Percentiles rank a stretch among this genome's conserved stretches.
phyloP scores from a whole-genome alignment of 495 filamentous ascomycete genomes.

The Clohesyomyces aquaticus region DNA sequence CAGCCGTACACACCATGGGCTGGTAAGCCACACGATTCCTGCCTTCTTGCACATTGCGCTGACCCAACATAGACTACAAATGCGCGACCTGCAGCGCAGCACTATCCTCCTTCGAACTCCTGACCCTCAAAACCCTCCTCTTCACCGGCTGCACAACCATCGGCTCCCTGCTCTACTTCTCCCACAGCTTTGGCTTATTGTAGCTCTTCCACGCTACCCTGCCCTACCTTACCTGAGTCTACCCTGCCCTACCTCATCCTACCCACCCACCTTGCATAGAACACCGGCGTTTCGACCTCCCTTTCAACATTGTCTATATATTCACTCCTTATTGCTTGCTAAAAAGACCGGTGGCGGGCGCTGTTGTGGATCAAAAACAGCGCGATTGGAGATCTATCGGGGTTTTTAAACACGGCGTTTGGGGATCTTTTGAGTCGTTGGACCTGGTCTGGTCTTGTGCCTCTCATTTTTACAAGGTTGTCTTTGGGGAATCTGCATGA shows the following conservation, averaged over 20 bases:
- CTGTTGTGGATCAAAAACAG: conserved; percentile 2
- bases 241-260: too few relatives aligned
- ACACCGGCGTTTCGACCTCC: conserved; percentile 11
- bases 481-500: too few relatives aligned
- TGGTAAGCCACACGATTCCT: conserved; percentile 54
- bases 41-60: neutral
- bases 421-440: conserved; percentile 7
- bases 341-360: conserved; percentile 10
- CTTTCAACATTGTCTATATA: conserved; percentile 20
- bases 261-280: conserved; percentile 18
- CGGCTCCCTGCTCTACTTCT: conserved; percentile 87
- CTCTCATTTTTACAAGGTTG: too few relatives aligned
- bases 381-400: neutral
- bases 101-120: conserved; percentile 63
- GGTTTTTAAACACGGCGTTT: neutral
- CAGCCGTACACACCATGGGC: conserved; percentile 65
- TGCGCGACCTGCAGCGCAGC: conserved; percentile 74
- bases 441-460: too few relatives aligned
- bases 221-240: too few relatives aligned
- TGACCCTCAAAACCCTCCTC: conserved; percentile 71
- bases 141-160: conserved; percentile 78
- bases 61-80: conserved; percentile 51
- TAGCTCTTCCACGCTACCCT: too few relatives aligned
- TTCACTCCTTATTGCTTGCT: conserved; percentile 28
- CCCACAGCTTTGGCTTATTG: conserved; percentile 67